Base-by-base conservation (phyloP, 1,284 basidiomycete genomes). In the Stereum hirsutum region DNA sequence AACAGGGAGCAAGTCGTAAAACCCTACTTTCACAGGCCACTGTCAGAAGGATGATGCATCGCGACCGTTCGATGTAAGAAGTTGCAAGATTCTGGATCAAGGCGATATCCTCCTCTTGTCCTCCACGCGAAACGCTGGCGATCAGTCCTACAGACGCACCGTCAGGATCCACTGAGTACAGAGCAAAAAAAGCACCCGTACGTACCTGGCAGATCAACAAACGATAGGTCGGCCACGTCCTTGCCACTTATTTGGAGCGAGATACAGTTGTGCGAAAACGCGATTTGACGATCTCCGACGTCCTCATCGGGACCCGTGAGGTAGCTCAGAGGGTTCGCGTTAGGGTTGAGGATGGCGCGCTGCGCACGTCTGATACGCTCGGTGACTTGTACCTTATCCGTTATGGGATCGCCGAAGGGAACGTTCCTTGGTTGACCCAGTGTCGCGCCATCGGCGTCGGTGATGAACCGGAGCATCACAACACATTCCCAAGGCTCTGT, bases 11-110 rank as follows among this genome's bases (percentile, higher is more conserved):
- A n/a, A n/a, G n/a, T n/a, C n/a, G n/a, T n/a, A n/a, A n/a, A 41
- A 14, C 59, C 72, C 44, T 43, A 85, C 83, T 84, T 54, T 86
- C 81, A 54, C 83, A 87, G 0, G 84, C 68, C 0, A 88, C 74
- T 0, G 82, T 81, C 4, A 86, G 58, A 0, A 89, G 58, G 17
- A 89, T 80, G 0, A 89, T 70, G 21, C 79, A 82, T 47, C 77
- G 83, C 0, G 72, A 70, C 46, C 73, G 77, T 37, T 63, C 62
- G 37, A 88, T 82, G 52, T 82, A 83, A 0, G 71, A 63, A 0
- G 63, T 61, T 0, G 81, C 78, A 2, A 89, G 60, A 1, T 63
- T 59, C 46, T 75, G 68, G n/a, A 89, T 77, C 0, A 87, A 67
- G 1, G 69, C 66, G 17, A 85, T 78, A 44, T 85, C 81, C 7